Base-by-base conservation (phyloP, 768 basidiomycete genomes). In the Amanita jacksonii region DNA sequence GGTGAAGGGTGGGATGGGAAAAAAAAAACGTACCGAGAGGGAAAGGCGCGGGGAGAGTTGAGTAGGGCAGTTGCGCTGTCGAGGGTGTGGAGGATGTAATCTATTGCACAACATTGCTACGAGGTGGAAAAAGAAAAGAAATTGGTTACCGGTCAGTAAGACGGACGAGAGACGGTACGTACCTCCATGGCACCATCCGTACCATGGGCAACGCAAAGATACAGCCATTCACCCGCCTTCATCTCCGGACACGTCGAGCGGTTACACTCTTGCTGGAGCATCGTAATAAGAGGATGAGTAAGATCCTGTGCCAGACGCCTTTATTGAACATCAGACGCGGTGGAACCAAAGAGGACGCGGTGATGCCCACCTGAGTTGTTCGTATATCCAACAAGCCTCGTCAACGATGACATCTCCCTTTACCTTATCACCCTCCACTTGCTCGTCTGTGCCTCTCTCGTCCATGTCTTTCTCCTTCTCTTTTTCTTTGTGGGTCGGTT, bases 161-260 rank as follows among this genome's bases (percentile, higher is more conserved):
- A 10, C 5, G 22, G 33, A 43, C 42, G 8, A 22, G 22, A 41
- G 30, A 28, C 39, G 24, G 3, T 8, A 25, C 55, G 36, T 52
- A 86, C 87, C 77, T 90, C 88, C 78, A 87, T 85, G 39, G 81
- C 76, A 8, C 83, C 82, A 46, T 87, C 86, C 54, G 81, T 87
- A 16, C 88, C 90, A 62, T 97, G 92, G 0, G 91, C 93, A 30
- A 93, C 91, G 52, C 94, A 98, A 5, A 97, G 66, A 62, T 96
- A 98, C 22, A 89, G 72, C 94, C 94, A 97, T 68, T 97, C 90
- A 44, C 88, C 89, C n/a, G 93, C 92, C 62, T 93, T 93, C 94
- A 99, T 99, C 64, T 94, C 84, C 1, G 92, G 89, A 68, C 94
- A 99, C 8, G 83, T 77, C 27, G 73, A 64, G 30, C 87, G 77